Evolutionary conservation across 768 basidiomycete genomes (phyloP).

Genomic region (Tricholoma furcatifolium): DNA sequence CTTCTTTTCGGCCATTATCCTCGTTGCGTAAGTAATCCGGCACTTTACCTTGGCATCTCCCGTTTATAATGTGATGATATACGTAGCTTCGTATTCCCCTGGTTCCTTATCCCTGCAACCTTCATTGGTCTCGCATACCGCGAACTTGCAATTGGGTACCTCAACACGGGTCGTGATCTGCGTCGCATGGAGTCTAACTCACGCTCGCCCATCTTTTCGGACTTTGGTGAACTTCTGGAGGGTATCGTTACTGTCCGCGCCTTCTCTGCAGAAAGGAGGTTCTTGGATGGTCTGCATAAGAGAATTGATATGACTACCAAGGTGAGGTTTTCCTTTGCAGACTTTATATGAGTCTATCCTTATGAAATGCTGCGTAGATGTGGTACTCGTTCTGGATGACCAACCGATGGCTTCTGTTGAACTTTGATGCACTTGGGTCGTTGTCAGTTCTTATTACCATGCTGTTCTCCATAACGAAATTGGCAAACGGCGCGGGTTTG

Average conservation of each 20-base stretch:
- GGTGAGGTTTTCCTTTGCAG: constrained; percentile 32
- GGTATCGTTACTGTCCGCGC: constrained; percentile 94
- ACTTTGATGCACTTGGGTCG: constrained; percentile 79
- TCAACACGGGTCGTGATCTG: constrained; percentile 80
- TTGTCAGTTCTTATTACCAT: constrained; percentile 73
- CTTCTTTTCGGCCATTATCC: constrained; percentile 74
- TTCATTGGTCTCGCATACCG: constrained; percentile 77
- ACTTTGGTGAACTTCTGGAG: constrained; percentile 79
- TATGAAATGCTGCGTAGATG: constrained; percentile 44
- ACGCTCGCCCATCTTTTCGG: constrained; percentile 80
- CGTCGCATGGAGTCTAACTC: constrained; percentile 90
- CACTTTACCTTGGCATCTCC: constrained; percentile 5
- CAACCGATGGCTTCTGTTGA: constrained; percentile 80
- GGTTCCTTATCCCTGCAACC: constrained; percentile 76
- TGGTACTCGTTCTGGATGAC: constrained; percentile 91
- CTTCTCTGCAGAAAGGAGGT: constrained; percentile 78
- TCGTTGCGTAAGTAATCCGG: constrained; percentile 53
- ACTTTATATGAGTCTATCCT: neutral
- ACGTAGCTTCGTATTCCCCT: constrained; percentile 68
- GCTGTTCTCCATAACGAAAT: constrained; percentile 68
- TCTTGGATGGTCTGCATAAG: constrained; percentile 69
- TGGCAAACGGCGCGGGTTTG: constrained; percentile 52
- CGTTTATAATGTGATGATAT: neutral
- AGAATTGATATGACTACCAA: constrained; percentile 81
- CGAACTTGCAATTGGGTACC: constrained; percentile 65